Evolutionary conservation across 352 stramenopile species (phyloP).

Genomic region (Phytophthora pseudosyringae): DNA sequence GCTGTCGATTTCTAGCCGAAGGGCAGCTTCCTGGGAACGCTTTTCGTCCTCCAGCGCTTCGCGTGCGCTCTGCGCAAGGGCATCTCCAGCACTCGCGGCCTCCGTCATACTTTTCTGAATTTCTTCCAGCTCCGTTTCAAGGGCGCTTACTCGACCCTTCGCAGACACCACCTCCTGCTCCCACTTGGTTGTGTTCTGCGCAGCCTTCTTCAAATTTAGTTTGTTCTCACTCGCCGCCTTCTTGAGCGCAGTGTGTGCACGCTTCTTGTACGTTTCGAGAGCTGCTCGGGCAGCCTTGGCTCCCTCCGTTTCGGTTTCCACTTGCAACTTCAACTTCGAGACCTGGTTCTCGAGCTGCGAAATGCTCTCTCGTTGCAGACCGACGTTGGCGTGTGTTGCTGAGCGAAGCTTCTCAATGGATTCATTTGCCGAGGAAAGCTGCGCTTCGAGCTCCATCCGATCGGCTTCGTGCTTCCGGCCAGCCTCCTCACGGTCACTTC

Average conservation of each 20-base stretch:
- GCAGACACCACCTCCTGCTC: conserved; percentile 52
- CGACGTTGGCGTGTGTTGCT: conserved; percentile 17
- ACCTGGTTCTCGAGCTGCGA: conserved; percentile 39
- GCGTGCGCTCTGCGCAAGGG: conserved; percentile 24
- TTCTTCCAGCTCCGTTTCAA: conserved; percentile 49
- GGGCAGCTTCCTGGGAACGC: conserved; percentile 23
- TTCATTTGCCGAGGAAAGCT: conserved; percentile 42
- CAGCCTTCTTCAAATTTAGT: conserved; percentile 58
- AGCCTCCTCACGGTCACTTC: conserved; percentile 19
- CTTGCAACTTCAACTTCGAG: conserved; percentile 37
- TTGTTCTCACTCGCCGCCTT: conserved; percentile 76
- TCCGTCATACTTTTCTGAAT: conserved; percentile 34
- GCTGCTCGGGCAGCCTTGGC: conserved; percentile 53
- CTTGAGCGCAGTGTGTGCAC: conserved; percentile 76
- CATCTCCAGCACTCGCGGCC: conserved; percentile 24
- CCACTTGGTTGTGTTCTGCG: conserved; percentile 48
- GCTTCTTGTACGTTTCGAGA: conserved; percentile 86
- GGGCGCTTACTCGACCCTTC: conserved; percentile 40
- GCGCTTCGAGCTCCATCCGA: conserved; percentile 30
- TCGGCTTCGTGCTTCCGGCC: conserved; percentile 28
- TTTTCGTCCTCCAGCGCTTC: conserved; percentile 44
- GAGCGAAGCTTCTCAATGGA: conserved; percentile 44
- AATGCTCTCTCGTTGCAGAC: conserved; percentile 26
- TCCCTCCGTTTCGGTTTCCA: conserved; percentile 59
- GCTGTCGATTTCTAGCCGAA: conserved; percentile 38